phyloP scores from a whole-genome alignment of 2,329 filamentous ascomycete genomes.

The Ophiosphaerella herpotricha region DNA sequence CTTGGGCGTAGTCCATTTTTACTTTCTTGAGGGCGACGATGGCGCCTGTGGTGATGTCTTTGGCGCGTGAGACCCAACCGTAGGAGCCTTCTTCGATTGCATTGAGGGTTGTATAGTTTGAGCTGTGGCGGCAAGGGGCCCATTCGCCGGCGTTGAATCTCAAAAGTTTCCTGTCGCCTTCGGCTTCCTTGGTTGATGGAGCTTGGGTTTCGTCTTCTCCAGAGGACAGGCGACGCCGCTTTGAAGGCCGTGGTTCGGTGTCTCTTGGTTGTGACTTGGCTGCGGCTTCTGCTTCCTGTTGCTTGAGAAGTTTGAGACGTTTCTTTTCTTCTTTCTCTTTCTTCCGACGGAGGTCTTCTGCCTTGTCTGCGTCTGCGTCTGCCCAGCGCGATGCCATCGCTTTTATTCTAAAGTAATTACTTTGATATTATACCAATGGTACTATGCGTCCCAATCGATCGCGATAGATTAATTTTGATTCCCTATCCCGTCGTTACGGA shows the following conservation, averaged over 20 bases:
- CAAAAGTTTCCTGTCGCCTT: slow-evolving; percentile 62
- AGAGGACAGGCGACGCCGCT: slow-evolving; percentile 66
- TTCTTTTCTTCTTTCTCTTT: slow-evolving; percentile 89
- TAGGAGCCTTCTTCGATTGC: slow-evolving; percentile 98
- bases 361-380: slow-evolving; percentile 79
- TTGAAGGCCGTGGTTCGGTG: slow-evolving; percentile 54
- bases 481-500: neutral
- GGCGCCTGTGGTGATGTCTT: slow-evolving; percentile 71
- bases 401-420: slow-evolving; percentile 6
- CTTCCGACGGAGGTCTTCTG: slow-evolving; percentile 72
- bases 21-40: slow-evolving; percentile 92
- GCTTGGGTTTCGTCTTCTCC: slow-evolving; percentile 14
- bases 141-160: slow-evolving; percentile 73
- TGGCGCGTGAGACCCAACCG: slow-evolving; percentile 87
- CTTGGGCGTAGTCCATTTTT: slow-evolving; percentile 75
- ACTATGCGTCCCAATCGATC: too few relatives aligned
- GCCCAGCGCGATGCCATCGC: slow-evolving; percentile 81
- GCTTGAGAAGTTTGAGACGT: slow-evolving; percentile 80
- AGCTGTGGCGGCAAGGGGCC: slow-evolving; percentile 74
- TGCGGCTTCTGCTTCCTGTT: slow-evolving; percentile 65
- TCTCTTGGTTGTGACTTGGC: slow-evolving; percentile 30
- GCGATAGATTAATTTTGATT: neutral
- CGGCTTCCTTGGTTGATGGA: slow-evolving; percentile 25
- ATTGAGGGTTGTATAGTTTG: slow-evolving; percentile 90
- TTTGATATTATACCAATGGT: neutral